Conservation (phyloP, 164 flowering plant species). For the Vitis rotundifolia region DNA sequence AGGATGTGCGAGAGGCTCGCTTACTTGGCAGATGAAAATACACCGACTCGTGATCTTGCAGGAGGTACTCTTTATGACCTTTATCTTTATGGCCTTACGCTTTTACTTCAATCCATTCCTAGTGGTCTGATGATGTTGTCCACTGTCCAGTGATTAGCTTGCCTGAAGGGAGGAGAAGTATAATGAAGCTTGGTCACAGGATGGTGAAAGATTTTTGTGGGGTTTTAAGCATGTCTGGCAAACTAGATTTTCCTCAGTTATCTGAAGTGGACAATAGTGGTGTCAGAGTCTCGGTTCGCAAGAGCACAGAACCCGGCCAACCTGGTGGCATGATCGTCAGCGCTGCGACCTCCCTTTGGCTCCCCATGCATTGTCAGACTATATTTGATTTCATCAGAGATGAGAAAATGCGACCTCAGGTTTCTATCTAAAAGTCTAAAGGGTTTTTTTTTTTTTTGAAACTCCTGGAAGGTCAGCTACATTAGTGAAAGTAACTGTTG, state of each 20-base stretch:
- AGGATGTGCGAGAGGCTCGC: slow-evolving; percentile 45
- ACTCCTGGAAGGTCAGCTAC: no score
- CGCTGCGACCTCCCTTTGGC: slow-evolving; percentile 41
- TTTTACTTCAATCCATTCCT: neutral
- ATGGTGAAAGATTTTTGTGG: slow-evolving; percentile 43
- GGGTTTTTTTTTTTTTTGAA: no score
- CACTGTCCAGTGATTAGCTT: slow-evolving; percentile 14
- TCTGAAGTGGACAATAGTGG: slow-evolving; percentile 29
- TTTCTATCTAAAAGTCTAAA: neutral
- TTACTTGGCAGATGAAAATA: slow-evolving; percentile 6
- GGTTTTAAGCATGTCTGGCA: slow-evolving; percentile 25
- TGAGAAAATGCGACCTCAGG: slow-evolving; percentile 33
- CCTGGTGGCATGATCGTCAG: slow-evolving; percentile 29
- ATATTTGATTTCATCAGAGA: slow-evolving; percentile 36
- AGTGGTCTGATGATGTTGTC: neutral
- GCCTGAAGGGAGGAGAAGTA: slow-evolving; percentile 34
- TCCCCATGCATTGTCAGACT: slow-evolving; percentile 24
- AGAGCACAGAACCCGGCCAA: slow-evolving; percentile 22
- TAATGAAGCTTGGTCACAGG: slow-evolving; percentile 44
- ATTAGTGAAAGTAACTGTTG: no score
- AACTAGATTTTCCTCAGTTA: slow-evolving; percentile 19
- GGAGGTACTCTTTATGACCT: slow-evolving; percentile 24
- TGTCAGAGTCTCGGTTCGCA: slow-evolving; percentile 24
- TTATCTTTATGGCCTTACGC: neutral
- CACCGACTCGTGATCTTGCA: slow-evolving; percentile 18